These are phyloP conservation scores for Erigeron canadensis DNA, from an alignment of 129 eudicot genomes.

Conservation along the genomic window DNA sequence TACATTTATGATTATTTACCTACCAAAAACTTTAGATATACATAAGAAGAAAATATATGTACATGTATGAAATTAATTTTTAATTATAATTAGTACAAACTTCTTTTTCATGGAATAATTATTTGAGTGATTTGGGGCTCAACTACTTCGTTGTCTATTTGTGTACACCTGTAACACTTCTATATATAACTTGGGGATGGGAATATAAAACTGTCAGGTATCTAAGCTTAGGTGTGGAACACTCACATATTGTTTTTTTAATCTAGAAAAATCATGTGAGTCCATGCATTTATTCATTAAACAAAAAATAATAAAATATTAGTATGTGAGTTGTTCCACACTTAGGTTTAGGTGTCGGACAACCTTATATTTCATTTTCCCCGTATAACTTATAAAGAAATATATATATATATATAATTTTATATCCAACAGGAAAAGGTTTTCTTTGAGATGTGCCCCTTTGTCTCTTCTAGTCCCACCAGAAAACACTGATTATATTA, in stretches of 20 bases:
- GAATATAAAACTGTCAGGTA: no score
- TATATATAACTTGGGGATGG: no score
- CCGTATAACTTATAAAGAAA: no score
- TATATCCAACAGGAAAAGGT: constrained; percentile 30
- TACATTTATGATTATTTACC: constrained; percentile 28
- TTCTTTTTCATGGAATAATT: constrained; percentile 38
- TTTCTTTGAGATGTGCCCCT: constrained; percentile 39
- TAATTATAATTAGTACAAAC: constrained; percentile 18
- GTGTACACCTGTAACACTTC: constrained; percentile 30
- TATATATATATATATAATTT: not conserved
- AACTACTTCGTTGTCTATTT: constrained; percentile 34
- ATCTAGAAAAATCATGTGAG: no score
- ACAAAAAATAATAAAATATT: no score
- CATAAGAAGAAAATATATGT: constrained; percentile 16
- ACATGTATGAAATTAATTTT: not conserved
- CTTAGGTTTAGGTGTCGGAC: no score
- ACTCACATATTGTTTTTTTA: no score
- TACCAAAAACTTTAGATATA: constrained; percentile 7
- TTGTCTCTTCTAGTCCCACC: constrained; percentile 50
- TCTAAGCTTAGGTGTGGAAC: no score
- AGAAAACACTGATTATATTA: constrained; percentile 26
- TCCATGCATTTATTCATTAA: no score
- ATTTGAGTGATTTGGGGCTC: constrained; percentile 28
- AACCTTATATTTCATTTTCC: no score
- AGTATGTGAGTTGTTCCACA: no score